Percentiles rank a stretch among this genome's conserved stretches.
phyloP scores from a whole-genome alignment of 1,284 basidiomycete genomes.

The Xerocomus subilludens region DNA sequence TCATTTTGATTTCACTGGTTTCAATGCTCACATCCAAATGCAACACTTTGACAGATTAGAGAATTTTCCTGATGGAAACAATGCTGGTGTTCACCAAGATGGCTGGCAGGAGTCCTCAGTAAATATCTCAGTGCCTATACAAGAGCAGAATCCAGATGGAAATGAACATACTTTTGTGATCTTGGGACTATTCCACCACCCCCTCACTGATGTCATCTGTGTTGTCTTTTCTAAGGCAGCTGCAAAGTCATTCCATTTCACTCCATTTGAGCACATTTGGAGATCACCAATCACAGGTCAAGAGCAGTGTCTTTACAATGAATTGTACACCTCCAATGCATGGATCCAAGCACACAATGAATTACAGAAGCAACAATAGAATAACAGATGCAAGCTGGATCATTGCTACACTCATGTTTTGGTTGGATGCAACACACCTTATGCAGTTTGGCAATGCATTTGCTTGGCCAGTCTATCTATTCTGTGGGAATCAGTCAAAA shows the following conservation, averaged over 20 bases:
- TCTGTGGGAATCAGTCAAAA: slow-evolving; percentile 55
- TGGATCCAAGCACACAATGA: slow-evolving; percentile 40
- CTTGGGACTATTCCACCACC: slow-evolving; percentile 10
- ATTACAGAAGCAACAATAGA: slow-evolving; percentile 33
- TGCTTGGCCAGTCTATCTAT: slow-evolving; percentile 57
- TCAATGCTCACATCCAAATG: slow-evolving; percentile 29
- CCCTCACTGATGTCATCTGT: slow-evolving; percentile 7
- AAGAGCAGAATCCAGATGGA: not conserved
- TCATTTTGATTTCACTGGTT: slow-evolving; percentile 22
- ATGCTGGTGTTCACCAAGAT: not conserved
- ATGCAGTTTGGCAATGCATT: slow-evolving; percentile 52
- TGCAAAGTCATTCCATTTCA: slow-evolving; percentile 29
- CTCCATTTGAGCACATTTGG: slow-evolving; percentile 33
- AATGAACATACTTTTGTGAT: slow-evolving; percentile 17
- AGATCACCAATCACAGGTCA: not conserved
- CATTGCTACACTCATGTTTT: slow-evolving; percentile 51
- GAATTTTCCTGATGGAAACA: not conserved
- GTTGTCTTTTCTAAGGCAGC: slow-evolving; percentile 10
- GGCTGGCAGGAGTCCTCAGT: slow-evolving; percentile 22
- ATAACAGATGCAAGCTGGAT: slow-evolving; percentile 36
- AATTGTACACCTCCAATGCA: slow-evolving; percentile 33
- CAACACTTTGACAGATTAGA: slow-evolving; percentile 19
- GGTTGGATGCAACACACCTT: slow-evolving; percentile 56
- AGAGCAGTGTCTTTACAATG: slow-evolving; percentile 26
- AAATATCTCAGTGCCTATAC: slow-evolving; percentile 26